These are phyloP conservation scores for Seiridium cupressi DNA, from an alignment of 2,329 filamentous ascomycete species.

Conservation along the genomic window DNA sequence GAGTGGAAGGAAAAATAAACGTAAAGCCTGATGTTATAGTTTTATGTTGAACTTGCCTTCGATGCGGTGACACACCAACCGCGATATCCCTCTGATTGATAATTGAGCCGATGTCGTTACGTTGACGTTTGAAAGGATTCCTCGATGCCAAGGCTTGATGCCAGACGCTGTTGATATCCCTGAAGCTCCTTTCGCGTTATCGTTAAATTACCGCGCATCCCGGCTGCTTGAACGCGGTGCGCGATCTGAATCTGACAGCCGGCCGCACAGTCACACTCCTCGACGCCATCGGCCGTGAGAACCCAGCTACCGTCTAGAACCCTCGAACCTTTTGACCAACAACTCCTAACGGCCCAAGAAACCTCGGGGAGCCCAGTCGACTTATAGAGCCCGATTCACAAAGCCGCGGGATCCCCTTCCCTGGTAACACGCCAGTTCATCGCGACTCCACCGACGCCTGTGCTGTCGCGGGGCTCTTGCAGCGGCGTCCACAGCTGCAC, in stretches of 20 bases:
- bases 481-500: neutral
- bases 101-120: too few relatives aligned
- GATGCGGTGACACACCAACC: too few relatives aligned
- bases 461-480: constrained; percentile 2
- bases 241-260: neutral
- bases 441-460: constrained; percentile 1
- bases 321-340: neutral
- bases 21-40: too few relatives aligned
- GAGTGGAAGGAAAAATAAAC: too few relatives aligned
- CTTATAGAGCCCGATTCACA: neutral
- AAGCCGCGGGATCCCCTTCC: neutral
- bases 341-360: neutral
- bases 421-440: neutral
- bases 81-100: too few relatives aligned
- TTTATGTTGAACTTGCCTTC: too few relatives aligned
- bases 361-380: neutral
- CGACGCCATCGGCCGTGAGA: too few relatives aligned
- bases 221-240: neutral
- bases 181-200: neutral
- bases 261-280: too few relatives aligned
- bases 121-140: too few relatives aligned
- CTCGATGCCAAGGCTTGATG: neutral
- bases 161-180: neutral
- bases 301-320: neutral
- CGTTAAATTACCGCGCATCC: constrained; percentile 2